These are phyloP conservation scores for Suillus subluteus DNA, from an alignment of 768 basidiomycete genomes.

Conservation along the genomic window DNA sequence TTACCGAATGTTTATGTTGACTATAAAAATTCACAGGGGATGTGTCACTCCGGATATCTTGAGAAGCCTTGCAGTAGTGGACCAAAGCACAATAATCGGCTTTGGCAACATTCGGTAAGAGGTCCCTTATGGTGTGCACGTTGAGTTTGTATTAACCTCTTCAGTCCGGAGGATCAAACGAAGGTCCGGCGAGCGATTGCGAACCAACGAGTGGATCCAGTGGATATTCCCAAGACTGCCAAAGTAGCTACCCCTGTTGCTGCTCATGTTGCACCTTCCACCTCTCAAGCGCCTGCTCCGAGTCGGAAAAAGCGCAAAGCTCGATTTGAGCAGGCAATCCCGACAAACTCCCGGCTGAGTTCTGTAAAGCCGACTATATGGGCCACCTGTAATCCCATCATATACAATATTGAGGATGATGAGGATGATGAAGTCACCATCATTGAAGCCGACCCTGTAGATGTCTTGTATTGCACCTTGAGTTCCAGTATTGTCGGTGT, in stretches of 20 bases:
- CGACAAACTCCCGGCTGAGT: conserved; percentile 18
- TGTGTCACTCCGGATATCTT: conserved; percentile 69
- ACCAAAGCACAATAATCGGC: conserved; percentile 49
- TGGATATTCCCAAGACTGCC: conserved; percentile 57
- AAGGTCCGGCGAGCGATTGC: conserved; percentile 66
- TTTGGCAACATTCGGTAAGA: conserved; percentile 56
- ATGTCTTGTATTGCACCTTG: conserved; percentile 70
- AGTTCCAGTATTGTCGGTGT: conserved; percentile 75
- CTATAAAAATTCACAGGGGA: conserved; percentile 49
- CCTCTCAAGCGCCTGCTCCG: conserved; percentile 19
- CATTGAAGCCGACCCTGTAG: conserved; percentile 50
- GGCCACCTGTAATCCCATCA: not conserved
- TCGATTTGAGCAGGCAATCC: conserved; percentile 25
- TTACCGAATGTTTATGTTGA: not conserved
- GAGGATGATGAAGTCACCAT: conserved; percentile 47
- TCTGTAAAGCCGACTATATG: conserved; percentile 20
- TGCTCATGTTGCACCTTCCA: conserved; percentile 6
- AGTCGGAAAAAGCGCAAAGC: conserved; percentile 50
- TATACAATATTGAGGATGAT: conserved; percentile 42
- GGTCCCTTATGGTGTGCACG: not conserved
- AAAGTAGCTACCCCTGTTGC: conserved; percentile 19
- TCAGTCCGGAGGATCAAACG: conserved; percentile 61
- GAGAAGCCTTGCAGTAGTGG: conserved; percentile 45
- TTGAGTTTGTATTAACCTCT: conserved; percentile 5
- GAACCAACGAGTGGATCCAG: conserved; percentile 53